Conservation (phyloP, 495 filamentous ascomycete genomes). For the Lichenothelia convexa region DNA sequence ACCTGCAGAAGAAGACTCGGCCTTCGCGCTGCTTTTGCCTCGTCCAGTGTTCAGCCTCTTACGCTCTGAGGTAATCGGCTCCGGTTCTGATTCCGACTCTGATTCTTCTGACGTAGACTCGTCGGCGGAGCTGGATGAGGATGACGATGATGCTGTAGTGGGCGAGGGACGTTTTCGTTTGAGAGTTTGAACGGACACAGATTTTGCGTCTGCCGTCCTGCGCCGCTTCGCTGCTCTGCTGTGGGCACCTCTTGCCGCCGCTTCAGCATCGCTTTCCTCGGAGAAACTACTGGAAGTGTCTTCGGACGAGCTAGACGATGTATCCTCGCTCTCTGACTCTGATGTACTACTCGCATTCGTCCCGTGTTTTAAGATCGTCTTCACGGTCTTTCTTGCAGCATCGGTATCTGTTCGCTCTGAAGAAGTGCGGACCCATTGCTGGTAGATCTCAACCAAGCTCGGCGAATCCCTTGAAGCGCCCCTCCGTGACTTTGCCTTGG, state of each 20-base stretch:
- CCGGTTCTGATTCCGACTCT: too few relatives aligned
- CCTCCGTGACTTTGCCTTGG: neutral
- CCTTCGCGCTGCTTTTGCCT: neutral
- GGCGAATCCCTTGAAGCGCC: neutral
- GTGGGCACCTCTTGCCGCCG: neutral
- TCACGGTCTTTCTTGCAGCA: neutral
- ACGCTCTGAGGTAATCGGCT: neutral
- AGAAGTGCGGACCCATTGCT: neutral
- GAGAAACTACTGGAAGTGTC: neutral
- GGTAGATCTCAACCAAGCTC: neutral
- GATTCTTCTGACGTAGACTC: too few relatives aligned
- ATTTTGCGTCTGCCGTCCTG: too few relatives aligned
- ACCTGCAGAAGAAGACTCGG: neutral
- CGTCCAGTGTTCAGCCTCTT: neutral
- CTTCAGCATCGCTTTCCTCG: neutral
- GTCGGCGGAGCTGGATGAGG: conserved; percentile 9
- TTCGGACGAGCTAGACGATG: neutral
- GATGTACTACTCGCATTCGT: neutral
- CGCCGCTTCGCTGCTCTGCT: neutral
- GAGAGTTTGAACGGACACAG: too few relatives aligned
- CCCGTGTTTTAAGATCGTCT: neutral
- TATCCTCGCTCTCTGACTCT: neutral
- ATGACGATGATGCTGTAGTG: neutral
- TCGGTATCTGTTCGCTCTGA: too few relatives aligned
- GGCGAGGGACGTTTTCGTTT: conserved; percentile 1